A percentile compares a stretch with the other conserved stretches of the same genome.
These are phyloP conservation scores for Populus ilicifolia DNA, from an alignment of 345 rosid genomes.

Conservation along the genomic window DNA sequence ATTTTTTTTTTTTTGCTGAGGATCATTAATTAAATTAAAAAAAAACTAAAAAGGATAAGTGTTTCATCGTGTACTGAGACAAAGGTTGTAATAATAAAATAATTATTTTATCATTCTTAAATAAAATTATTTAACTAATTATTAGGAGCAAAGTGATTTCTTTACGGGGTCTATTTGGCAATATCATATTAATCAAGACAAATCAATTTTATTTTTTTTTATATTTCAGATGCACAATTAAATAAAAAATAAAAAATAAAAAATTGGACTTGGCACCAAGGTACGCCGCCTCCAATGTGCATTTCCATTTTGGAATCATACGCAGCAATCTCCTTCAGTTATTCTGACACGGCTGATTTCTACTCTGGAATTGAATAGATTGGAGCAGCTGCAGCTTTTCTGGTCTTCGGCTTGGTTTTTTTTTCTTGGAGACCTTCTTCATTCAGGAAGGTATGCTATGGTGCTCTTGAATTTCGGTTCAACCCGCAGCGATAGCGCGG, in stretches of 20 bases:
- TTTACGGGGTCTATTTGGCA: no score
- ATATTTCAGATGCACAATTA: no score
- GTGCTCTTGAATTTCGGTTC: slow-evolving; percentile 13
- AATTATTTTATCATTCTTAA: no score
- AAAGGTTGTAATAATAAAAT: no score
- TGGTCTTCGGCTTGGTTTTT: slow-evolving; percentile 89
- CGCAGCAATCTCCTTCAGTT: slow-evolving; percentile 1
- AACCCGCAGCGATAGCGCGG: no score
- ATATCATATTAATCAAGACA: no score
- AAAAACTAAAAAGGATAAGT: no score
- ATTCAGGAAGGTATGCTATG: slow-evolving; percentile 60
- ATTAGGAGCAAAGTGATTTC: no score
- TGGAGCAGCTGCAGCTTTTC: slow-evolving; percentile 86
- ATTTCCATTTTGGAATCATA: neutral
- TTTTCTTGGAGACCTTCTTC: slow-evolving; percentile 90
- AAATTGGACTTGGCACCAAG: slow-evolving; percentile 75
- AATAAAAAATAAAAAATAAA: slow-evolving; percentile 15
- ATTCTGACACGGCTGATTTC: slow-evolving; percentile 5
- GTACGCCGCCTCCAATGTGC: slow-evolving; percentile 26
- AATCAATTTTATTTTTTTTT: no score
- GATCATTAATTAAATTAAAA: neutral
- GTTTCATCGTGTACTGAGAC: no score
- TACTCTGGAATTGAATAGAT: slow-evolving; percentile 41
- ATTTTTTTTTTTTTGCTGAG: slow-evolving; percentile 6
- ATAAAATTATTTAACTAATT: no score